Conservation (phyloP, 2,329 filamentous ascomycete genomes). For the Chaetomium sp. region DNA sequence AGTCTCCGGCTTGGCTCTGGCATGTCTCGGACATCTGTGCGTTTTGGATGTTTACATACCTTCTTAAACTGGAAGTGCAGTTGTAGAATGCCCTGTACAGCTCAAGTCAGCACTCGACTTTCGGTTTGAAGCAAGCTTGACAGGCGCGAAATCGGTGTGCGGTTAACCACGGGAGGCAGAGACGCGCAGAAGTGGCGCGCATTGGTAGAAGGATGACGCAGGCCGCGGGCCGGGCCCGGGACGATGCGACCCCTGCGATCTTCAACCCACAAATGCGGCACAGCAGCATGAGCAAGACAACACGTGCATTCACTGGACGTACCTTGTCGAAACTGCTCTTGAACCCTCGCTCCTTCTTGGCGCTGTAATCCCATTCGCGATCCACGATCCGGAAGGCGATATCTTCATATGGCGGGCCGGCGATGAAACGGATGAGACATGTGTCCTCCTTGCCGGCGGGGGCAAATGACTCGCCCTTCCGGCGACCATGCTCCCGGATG, state of each 20-base stretch:
- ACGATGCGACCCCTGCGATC: constrained; percentile 23
- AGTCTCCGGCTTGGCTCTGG: constrained; percentile 22
- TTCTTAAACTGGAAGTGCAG: constrained; percentile 99
- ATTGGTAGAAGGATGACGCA: constrained; percentile 19
- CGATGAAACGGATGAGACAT: constrained; percentile 92
- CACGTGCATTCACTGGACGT: constrained; percentile 40
- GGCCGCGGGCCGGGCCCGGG: constrained; percentile 25
- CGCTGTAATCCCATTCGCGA: constrained; percentile 98
- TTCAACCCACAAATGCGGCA: constrained; percentile 14
- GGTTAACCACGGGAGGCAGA: neutral
- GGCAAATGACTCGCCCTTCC: constrained; percentile 87
- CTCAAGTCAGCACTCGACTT: constrained; percentile 24
- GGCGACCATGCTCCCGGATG: constrained; percentile 86
- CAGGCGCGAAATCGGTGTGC: neutral
- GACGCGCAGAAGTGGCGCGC: constrained; percentile 13
- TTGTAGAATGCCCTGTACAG: constrained; percentile 79
- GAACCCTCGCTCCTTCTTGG: constrained; percentile 92
- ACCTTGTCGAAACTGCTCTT: constrained; percentile 98
- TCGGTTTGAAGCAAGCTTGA: neutral
- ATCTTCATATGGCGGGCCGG: constrained; percentile 93
- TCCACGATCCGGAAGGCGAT: constrained; percentile 97
- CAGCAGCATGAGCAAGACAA: constrained; percentile 25
- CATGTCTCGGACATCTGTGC: constrained; percentile 7
- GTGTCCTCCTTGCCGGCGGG: constrained; percentile 96
- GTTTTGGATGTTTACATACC: constrained; percentile 52